Percentiles rank a stretch among this genome's conserved stretches.
Evolutionary conservation across 2,329 filamentous ascomycete genomes (phyloP).

Genomic region (Epichloe hybrida): DNA sequence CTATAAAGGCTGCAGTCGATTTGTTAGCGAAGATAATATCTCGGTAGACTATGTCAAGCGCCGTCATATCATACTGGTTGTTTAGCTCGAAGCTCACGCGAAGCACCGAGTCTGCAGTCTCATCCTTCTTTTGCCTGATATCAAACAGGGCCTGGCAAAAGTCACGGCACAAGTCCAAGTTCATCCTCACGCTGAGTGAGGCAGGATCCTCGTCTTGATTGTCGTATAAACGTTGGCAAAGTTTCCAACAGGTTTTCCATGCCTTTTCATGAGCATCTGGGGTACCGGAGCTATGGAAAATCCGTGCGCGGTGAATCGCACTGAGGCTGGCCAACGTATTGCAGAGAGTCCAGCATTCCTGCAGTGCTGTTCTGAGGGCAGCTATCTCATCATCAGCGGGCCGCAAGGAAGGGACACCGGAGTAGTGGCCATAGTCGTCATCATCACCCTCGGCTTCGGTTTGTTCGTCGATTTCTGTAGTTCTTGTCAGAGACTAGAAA

Average conservation of each 20-base stretch:
- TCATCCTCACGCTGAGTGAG: slow-evolving; percentile 54
- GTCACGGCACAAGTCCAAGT: slow-evolving; percentile 75
- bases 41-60: background rate
- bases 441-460: slow-evolving; percentile 40
- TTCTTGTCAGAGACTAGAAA: background rate
- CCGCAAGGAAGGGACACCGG: slow-evolving; percentile 26
- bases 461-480: slow-evolving; percentile 41
- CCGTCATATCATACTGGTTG: slow-evolving; percentile 50
- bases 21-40: background rate
- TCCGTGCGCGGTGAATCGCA: slow-evolving; percentile 66
- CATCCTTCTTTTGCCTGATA: slow-evolving; percentile 63
- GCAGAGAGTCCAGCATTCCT: slow-evolving; percentile 88
- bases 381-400: slow-evolving; percentile 46
- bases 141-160: slow-evolving; percentile 90
- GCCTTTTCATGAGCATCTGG: slow-evolving; percentile 73
- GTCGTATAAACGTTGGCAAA: slow-evolving; percentile 82
- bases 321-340: slow-evolving; percentile 80
- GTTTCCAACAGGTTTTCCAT: slow-evolving; percentile 87
- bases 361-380: slow-evolving; percentile 61
- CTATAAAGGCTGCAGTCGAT: slow-evolving; percentile 56
- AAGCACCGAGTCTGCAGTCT: slow-evolving; percentile 71
- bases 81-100: slow-evolving; percentile 91
- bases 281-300: slow-evolving; percentile 61
- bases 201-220: slow-evolving; percentile 59
- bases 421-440: slow-evolving; percentile 29